Evolutionary conservation across 2,329 filamentous ascomycete species (phyloP).

Genomic region (Cryphonectria parasitica): DNA sequence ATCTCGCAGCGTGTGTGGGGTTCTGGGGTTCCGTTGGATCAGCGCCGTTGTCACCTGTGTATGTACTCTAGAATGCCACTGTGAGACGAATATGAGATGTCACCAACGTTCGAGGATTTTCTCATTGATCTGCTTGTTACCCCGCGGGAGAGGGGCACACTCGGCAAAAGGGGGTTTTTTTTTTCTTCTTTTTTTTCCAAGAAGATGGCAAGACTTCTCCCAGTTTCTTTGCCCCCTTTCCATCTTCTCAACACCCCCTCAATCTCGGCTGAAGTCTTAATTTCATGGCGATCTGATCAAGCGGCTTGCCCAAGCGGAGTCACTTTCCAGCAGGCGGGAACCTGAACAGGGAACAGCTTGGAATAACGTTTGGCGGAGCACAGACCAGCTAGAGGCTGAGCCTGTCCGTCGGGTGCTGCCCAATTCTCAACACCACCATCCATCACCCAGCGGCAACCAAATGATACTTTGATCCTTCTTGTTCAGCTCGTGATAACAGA

Average conservation of each 20-base stretch:
- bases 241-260: not conserved
- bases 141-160: not conserved
- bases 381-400: conserved; percentile 14
- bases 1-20: not conserved
- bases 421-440: not conserved
- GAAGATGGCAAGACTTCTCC: not conserved
- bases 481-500: not conserved
- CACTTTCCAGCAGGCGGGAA: not conserved
- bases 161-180: too few relatives aligned
- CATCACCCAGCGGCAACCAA: not conserved
- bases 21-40: not conserved
- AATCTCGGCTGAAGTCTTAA: conserved; percentile 3
- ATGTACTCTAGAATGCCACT: not conserved
- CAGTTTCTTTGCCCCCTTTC: not conserved
- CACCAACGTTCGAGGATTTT: not conserved
- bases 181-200: too few relatives aligned
- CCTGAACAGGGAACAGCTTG: conserved; percentile 1
- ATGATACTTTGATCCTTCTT: too few relatives aligned
- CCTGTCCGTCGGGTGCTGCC: conserved; percentile 5
- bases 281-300: not conserved
- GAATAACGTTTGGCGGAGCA: not conserved
- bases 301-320: conserved; percentile 28
- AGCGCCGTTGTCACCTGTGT: not conserved
- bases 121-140: not conserved
- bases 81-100: not conserved